A percentile compares a stretch with the other conserved stretches of the same genome.
Conservation (phyloP, 1,139 yeast species). For the Saccharomycopsis crataegensis region DNA sequence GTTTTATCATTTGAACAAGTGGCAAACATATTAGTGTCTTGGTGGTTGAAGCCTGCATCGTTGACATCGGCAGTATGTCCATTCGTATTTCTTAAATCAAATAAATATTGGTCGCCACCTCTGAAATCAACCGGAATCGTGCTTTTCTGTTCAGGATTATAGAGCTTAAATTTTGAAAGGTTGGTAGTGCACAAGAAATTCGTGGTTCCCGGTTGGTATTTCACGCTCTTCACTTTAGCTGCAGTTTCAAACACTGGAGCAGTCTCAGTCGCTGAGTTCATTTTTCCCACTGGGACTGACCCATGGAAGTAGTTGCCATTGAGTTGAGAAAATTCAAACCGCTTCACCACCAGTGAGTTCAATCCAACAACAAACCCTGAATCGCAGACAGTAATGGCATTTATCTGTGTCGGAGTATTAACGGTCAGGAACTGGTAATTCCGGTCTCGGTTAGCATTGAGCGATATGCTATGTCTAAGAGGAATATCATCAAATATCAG, state of each 20-base stretch:
- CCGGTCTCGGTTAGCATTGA: background rate
- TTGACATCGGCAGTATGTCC: conserved; percentile 5
- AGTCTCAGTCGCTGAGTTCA: background rate
- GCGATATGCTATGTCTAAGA: background rate
- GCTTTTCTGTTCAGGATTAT: background rate
- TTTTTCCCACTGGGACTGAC: background rate
- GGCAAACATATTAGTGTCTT: background rate
- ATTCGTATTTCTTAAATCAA: conserved; percentile 1
- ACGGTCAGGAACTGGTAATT: background rate
- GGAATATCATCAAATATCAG: conserved; percentile 2
- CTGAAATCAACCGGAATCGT: background rate
- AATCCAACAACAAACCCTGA: conserved; percentile 2
- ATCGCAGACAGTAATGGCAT: background rate
- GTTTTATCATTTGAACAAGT: conserved; percentile 7
- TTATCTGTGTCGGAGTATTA: background rate
- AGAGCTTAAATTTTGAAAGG: conserved; percentile 3
- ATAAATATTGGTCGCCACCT: conserved; percentile 2
- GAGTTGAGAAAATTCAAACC: background rate
- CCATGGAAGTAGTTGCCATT: background rate
- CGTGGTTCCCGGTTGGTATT: conserved; percentile 3
- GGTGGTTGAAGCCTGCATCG: conserved; percentile 1
- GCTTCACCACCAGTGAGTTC: background rate
- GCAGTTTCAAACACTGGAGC: background rate
- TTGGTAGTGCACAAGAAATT: background rate
- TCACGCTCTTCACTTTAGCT: conserved; percentile 1